A percentile compares a stretch with the other conserved stretches of the same genome.
phyloP scores from a whole-genome alignment of 371 early-diverging fungal species.

The Lichtheimia ornata region DNA sequence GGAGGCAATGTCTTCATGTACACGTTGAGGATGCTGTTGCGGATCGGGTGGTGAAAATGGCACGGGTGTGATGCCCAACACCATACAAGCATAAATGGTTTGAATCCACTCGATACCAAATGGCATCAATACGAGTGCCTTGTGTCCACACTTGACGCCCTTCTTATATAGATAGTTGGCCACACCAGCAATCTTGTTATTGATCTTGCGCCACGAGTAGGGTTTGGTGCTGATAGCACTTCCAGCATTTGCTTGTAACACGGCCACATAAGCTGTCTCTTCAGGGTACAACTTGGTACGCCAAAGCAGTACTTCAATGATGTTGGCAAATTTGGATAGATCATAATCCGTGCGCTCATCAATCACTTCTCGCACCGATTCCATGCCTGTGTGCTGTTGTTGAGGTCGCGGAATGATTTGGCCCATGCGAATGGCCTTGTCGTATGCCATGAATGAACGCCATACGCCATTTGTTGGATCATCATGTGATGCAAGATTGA shows the following conservation, averaged over 20 bases:
- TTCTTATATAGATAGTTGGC: conserved; percentile 65
- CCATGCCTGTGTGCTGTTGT: conserved; percentile 78
- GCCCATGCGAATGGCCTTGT: conserved; percentile 29
- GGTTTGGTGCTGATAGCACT: conserved; percentile 54
- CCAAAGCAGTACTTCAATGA: conserved; percentile 74
- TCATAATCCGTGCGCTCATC: conserved; percentile 77
- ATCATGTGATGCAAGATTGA: conserved; percentile 47
- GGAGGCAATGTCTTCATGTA: conserved; percentile 69
- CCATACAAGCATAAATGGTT: conserved; percentile 81
- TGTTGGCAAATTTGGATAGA: conserved; percentile 60
- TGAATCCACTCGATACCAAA: conserved; percentile 74
- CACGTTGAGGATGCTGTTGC: conserved; percentile 39
- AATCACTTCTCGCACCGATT: conserved; percentile 56
- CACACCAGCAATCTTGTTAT: conserved; percentile 64
- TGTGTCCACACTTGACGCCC: conserved; percentile 56
- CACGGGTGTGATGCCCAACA: conserved; percentile 74
- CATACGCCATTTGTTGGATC: conserved; percentile 49
- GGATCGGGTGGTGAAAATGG: conserved; percentile 72
- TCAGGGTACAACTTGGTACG: conserved; percentile 67
- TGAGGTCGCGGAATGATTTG: conserved; percentile 43
- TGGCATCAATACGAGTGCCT: conserved; percentile 69
- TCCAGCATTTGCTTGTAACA: conserved; percentile 38
- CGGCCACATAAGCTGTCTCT: conserved; percentile 63
- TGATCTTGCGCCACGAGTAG: conserved; percentile 72
- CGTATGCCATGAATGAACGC: conserved; percentile 36